Conservation (phyloP, 768 basidiomycete genomes). For the Ramaria rubella region DNA sequence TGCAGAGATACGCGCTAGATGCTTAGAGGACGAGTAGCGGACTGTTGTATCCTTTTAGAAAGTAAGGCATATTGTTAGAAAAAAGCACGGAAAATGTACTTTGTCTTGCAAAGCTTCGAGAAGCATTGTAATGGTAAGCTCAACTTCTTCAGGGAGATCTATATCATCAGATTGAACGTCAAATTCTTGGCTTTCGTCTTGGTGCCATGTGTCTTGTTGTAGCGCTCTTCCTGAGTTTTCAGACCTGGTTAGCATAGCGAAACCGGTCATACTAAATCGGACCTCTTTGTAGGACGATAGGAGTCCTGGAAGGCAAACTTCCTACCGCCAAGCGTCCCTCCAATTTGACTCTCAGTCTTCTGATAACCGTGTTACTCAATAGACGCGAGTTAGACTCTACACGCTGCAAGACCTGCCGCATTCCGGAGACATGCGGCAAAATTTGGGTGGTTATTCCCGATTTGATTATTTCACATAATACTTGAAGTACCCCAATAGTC, state of each 20-base stretch:
- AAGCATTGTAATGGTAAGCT: slow-evolving; percentile 63
- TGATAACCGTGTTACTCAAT: slow-evolving; percentile 54
- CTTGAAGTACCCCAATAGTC: slow-evolving; percentile 64
- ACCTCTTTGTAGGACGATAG: slow-evolving; percentile 35
- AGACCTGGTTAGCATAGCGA: slow-evolving; percentile 2
- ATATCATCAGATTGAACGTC: slow-evolving; percentile 25
- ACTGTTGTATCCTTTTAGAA: slow-evolving; percentile 93
- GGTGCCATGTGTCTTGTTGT: slow-evolving; percentile 12
- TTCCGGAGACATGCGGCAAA: slow-evolving; percentile 31
- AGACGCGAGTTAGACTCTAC: slow-evolving; percentile 39
- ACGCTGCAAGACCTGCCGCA: slow-evolving; percentile 40
- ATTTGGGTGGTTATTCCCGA: slow-evolving; percentile 52
- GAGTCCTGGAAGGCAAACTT: slow-evolving; percentile 46
- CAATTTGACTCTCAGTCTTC: slow-evolving; percentile 65
- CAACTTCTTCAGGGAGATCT: slow-evolving; percentile 76
- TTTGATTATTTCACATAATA: slow-evolving; percentile 65
- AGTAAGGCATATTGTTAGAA: slow-evolving; percentile 6
- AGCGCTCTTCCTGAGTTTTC: slow-evolving; percentile 19
- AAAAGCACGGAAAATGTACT: slow-evolving; percentile 34
- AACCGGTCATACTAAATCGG: slow-evolving; percentile 12
- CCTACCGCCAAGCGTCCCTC: slow-evolving; percentile 58
- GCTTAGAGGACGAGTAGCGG: slow-evolving; percentile 92
- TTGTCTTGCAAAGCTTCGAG: slow-evolving; percentile 75
- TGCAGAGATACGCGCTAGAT: slow-evolving; percentile 76
- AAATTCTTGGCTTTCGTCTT: slow-evolving; percentile 17